Percentiles rank a stretch among this genome's conserved stretches.
These are phyloP conservation scores for Camellia japonica DNA, from an alignment of 148 eudicot genomes.

Conservation along the genomic window DNA sequence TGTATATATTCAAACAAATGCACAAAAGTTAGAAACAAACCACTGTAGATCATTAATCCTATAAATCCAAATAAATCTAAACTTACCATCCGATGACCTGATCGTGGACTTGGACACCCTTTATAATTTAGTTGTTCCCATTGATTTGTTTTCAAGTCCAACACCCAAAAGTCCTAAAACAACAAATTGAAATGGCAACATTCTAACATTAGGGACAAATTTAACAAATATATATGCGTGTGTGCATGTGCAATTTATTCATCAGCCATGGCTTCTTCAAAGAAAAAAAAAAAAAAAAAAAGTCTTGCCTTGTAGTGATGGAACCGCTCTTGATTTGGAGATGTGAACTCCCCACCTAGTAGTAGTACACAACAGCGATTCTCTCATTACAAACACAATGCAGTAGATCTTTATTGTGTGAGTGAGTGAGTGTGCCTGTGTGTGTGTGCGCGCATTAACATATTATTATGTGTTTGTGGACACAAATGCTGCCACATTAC, in stretches of 20 bases:
- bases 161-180: constrained; percentile 83
- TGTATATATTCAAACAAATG: not conserved
- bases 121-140: constrained; percentile 98
- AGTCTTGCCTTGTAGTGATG: constrained; percentile 88
- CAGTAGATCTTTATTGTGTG: not conserved
- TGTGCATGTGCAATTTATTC: not conserved
- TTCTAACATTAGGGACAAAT: not conserved
- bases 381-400: constrained; percentile 1
- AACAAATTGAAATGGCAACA: not conserved
- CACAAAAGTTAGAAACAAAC: not conserved
- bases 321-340: constrained; percentile 97
- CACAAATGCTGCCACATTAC: constrained; percentile 26
- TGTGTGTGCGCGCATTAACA: not conserved
- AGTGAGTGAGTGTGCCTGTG: not conserved
- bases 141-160: constrained; percentile 95
- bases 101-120: constrained; percentile 95
- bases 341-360: constrained; percentile 95
- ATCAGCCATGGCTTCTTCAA: not conserved
- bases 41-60: not conserved
- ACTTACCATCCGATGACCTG: constrained; percentile 97
- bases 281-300: not conserved
- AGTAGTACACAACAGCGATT: constrained; percentile 13
- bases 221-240: not conserved
- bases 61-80: not conserved
- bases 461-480: not conserved